These are phyloP conservation scores for Epichloe baconii DNA, from an alignment of 2,329 filamentous ascomycete genomes.

Conservation along the genomic window DNA sequence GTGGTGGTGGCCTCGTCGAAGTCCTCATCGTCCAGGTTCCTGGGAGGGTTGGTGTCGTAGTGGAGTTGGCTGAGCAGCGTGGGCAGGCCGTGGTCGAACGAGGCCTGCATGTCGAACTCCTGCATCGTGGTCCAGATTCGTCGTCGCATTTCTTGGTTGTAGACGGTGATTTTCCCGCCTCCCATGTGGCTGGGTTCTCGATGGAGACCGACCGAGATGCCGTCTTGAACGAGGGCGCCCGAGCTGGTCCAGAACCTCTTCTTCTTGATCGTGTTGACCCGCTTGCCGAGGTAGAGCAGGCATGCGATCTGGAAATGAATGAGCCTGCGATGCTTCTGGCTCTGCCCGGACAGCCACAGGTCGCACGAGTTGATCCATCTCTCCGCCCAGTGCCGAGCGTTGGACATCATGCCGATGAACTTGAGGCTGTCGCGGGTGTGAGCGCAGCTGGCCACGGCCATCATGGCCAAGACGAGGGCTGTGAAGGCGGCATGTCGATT, in stretches of 20 bases:
- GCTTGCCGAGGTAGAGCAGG: constrained; percentile 46
- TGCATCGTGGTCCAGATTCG: constrained; percentile 49
- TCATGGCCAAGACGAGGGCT: constrained; percentile 44
- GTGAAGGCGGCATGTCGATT: constrained; percentile 40
- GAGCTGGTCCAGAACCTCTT: constrained; percentile 49
- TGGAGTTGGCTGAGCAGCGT: constrained; percentile 44
- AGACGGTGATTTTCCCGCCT: constrained; percentile 41
- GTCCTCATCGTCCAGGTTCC: constrained; percentile 44
- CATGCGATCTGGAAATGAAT: constrained; percentile 49
- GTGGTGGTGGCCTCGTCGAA: constrained; percentile 40
- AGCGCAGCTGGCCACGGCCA: constrained; percentile 45
- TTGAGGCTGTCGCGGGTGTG: constrained; percentile 38
- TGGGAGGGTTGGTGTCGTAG: constrained; percentile 40
- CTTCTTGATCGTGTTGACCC: constrained; percentile 51
- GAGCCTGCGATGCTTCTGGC: constrained; percentile 46
- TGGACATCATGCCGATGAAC: constrained; percentile 46
- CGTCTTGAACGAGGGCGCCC: constrained; percentile 42
- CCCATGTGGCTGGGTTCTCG: constrained; percentile 43
- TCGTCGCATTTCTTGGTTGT: constrained; percentile 49
- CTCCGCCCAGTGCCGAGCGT: constrained; percentile 39
- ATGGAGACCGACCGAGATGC: constrained; percentile 45
- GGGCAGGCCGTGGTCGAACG: constrained; percentile 46
- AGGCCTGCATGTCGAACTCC: constrained; percentile 49
- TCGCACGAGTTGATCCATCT: constrained; percentile 44
- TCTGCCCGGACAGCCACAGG: constrained; percentile 40